Conservation (phyloP, 176 grass and related monocot genomes). For the Echinochloa phyllopogon region DNA sequence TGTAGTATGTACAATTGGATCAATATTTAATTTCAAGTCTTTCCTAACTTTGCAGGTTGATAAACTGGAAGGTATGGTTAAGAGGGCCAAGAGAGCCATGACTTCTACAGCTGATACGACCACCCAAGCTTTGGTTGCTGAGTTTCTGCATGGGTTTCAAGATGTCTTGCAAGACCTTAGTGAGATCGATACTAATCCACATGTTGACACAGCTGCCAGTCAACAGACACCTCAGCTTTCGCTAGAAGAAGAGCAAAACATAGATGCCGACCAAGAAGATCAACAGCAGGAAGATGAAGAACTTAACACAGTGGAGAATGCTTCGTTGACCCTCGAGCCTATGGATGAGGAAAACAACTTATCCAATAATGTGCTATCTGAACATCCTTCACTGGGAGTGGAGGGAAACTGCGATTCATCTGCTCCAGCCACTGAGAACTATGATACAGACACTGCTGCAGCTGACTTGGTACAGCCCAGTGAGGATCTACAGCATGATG, state of each 20-base stretch:
- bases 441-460: constrained; percentile 22
- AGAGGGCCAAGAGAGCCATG: constrained; percentile 58
- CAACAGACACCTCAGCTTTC: constrained; percentile 26
- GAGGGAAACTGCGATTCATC: constrained; percentile 32
- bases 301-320: constrained; percentile 35
- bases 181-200: constrained; percentile 35
- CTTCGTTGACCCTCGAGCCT: constrained; percentile 29
- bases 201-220: constrained; percentile 24
- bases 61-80: constrained; percentile 62
- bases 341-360: constrained; percentile 34
- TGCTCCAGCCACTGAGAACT: constrained; percentile 25
- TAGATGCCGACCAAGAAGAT: constrained; percentile 40
- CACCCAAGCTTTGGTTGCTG: constrained; percentile 56
- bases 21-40: constrained; percentile 25
- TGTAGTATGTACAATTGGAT: constrained; percentile 3
- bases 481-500: constrained; percentile 42
- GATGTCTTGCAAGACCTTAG: constrained; percentile 66
- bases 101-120: constrained; percentile 45
- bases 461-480: constrained; percentile 11
- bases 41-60: constrained; percentile 52
- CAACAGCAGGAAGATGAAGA: constrained; percentile 45
- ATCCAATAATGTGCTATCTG: constrained; percentile 18
- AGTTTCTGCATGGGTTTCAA: constrained; percentile 62
- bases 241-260: constrained; percentile 38
- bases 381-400: constrained; percentile 27